Base-by-base conservation (phyloP, 768 basidiomycete species). In the Agaricus subrufescens region DNA sequence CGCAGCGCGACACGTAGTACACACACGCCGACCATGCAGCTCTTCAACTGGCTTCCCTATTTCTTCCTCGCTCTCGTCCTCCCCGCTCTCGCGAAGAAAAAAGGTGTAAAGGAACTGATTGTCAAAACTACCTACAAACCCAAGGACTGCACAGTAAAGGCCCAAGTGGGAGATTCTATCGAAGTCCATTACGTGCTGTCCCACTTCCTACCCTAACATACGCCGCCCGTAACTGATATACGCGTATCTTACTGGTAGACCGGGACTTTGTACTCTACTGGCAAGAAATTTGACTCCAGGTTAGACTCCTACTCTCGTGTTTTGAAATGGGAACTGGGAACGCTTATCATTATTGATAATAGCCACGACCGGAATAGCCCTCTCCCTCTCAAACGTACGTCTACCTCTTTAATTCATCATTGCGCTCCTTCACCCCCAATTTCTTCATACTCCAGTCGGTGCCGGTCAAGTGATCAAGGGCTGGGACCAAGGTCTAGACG, bases 251-350 rank as follows among this genome's bases (percentile, higher is more conserved):
- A 5, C 23, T 2, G 51, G 9, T 69, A 95, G 83, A 92, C 91
- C 3, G 95, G 94, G 3, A 95, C 80, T 8, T 70, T 98, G 50
- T 85, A 85, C 62, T 70, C 79, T 9, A 84, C 77, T 50, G 93
- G 93, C 7, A 79, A 80, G 57, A 89, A 94, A 67, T 98, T 98
- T 63, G 94, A 98, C 70, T 94, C 92, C 8, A 94, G 91, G 82
- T 87, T 19, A 19, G 19, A 63, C 6, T 78, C 63, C 47, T 1
- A 29, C 39, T 29, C 0, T 25, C 4, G 27, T 4, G 49, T 19
- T 30, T 19, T 1, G n/a, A 7, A 40, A 31, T 19, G 40, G 34
- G 5, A 43, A 54, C 15, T 45, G 8, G 27, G 56, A 37, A 34
- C 30, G 9, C 23, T 1, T 15, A 46, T 26, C 15, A 12, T 23